These are phyloP conservation scores for Acacia pycnantha DNA, from an alignment of 331 rosid species.

Conservation along the genomic window DNA sequence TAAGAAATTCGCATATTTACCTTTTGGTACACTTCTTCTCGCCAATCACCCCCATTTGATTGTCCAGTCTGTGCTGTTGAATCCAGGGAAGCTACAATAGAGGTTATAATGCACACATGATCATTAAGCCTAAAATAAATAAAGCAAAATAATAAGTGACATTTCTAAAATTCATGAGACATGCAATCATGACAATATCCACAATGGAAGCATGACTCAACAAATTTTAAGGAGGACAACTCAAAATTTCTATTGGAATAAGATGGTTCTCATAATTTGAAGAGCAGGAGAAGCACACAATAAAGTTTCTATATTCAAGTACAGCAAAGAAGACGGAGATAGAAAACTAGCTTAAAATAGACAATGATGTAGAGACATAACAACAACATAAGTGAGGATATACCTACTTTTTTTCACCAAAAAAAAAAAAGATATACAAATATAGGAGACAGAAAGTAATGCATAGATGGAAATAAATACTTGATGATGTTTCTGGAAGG, in stretches of 20 bases:
- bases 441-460: conserved; percentile 7
- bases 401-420: background rate
- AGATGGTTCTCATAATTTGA: conserved; percentile 19
- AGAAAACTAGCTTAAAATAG: background rate
- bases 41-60: conserved; percentile 84
- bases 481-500: conserved; percentile 82
- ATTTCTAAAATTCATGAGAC: background rate
- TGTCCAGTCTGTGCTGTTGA: conserved; percentile 96
- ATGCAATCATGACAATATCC: conserved; percentile 3
- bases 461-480: conserved; percentile 47
- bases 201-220: conserved; percentile 8
- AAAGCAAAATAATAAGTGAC: background rate
- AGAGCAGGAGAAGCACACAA: background rate
- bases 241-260: background rate
- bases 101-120: conserved; percentile 21
- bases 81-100: conserved; percentile 79
- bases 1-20: conserved; percentile 43
- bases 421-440: background rate
- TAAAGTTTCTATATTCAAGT: background rate
- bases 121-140: conserved; percentile 10
- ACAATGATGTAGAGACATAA: background rate
- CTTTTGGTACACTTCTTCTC: conserved; percentile 88
- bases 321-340: background rate
- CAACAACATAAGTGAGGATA: background rate
- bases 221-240: background rate